A percentile compares a stretch with the other conserved stretches of the same genome.
Evolutionary conservation across 345 rosid species (phyloP).

Genomic region (Gossypium raimondii): DNA sequence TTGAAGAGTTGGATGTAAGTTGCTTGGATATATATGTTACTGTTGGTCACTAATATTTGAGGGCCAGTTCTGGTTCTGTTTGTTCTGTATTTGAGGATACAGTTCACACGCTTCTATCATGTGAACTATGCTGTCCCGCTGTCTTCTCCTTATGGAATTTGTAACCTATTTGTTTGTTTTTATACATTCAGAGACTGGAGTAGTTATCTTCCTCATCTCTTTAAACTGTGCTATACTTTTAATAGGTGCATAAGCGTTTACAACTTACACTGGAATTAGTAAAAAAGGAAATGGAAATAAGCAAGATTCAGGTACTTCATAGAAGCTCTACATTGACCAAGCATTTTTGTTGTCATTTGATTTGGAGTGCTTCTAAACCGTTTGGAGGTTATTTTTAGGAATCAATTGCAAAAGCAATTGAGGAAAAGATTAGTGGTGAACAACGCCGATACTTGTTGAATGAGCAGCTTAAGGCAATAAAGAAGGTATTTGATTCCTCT

Average conservation of each 20-base stretch:
- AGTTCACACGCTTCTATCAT: background rate
- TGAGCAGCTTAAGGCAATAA: slow-evolving; percentile 98
- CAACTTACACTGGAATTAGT: slow-evolving; percentile 79
- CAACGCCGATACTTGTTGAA: slow-evolving; percentile 95
- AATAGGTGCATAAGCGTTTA: slow-evolving; percentile 83
- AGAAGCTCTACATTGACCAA: background rate
- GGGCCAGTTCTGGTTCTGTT: background rate
- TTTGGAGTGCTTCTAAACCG: background rate
- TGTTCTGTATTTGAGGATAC: background rate
- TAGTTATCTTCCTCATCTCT: background rate
- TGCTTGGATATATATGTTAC: slow-evolving; percentile 6
- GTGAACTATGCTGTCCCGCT: background rate
- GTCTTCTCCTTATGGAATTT: slow-evolving; percentile 3
- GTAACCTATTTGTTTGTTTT: background rate
- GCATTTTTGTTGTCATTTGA: slow-evolving; percentile 16
- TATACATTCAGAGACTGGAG: background rate
- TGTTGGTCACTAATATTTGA: slow-evolving; percentile 10
- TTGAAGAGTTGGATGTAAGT: slow-evolving; percentile 98
- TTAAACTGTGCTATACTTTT: background rate
- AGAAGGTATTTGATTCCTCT: slow-evolving; percentile 56
- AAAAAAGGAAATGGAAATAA: slow-evolving; percentile 96
- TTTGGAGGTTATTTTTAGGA: slow-evolving; percentile 48
- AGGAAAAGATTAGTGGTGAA: slow-evolving; percentile 97
- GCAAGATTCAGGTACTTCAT: slow-evolving; percentile 80
- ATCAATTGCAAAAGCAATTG: slow-evolving; percentile 95